Conservation (phyloP, 345 rosid genomes). For the Sonneratia alba region DNA sequence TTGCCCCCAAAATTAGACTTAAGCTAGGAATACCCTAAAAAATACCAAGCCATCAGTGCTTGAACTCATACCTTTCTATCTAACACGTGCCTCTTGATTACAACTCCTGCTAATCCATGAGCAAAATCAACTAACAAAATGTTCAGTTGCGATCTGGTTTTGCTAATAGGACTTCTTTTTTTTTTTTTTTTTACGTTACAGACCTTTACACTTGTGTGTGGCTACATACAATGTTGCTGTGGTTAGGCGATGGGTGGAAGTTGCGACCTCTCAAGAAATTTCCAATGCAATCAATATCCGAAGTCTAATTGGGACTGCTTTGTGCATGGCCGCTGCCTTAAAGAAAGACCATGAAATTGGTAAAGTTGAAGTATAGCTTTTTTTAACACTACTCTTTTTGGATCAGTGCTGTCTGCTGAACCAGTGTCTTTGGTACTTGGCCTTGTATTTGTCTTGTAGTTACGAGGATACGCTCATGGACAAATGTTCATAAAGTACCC, state of each 20-base stretch:
- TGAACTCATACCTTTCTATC: too few species aligned
- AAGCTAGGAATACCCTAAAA: too few species aligned
- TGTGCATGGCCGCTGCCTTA: constrained; percentile 82
- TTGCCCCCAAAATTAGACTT: too few species aligned
- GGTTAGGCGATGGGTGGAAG: constrained; percentile 88
- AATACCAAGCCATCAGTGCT: too few species aligned
- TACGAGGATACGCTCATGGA: neutral
- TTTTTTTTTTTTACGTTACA: constrained; percentile 32
- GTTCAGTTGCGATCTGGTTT: neutral
- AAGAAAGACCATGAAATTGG: constrained; percentile 94
- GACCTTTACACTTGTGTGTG: constrained; percentile 86
- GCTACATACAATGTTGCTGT: constrained; percentile 86
- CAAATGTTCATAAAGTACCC: neutral
- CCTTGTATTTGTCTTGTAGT: neutral
- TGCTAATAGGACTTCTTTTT: neutral
- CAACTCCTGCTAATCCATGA: too few species aligned
- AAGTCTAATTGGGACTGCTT: constrained; percentile 76
- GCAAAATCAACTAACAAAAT: too few species aligned
- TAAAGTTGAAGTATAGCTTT: constrained; percentile 21
- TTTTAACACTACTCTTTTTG: neutral
- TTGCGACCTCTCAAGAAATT: constrained; percentile 61
- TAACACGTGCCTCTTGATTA: too few species aligned
- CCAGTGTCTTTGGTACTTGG: neutral
- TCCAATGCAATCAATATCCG: constrained; percentile 65
- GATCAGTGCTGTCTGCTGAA: neutral